Conservation (phyloP, 2,329 filamentous ascomycete species). For the Trichophyton rubrum region DNA sequence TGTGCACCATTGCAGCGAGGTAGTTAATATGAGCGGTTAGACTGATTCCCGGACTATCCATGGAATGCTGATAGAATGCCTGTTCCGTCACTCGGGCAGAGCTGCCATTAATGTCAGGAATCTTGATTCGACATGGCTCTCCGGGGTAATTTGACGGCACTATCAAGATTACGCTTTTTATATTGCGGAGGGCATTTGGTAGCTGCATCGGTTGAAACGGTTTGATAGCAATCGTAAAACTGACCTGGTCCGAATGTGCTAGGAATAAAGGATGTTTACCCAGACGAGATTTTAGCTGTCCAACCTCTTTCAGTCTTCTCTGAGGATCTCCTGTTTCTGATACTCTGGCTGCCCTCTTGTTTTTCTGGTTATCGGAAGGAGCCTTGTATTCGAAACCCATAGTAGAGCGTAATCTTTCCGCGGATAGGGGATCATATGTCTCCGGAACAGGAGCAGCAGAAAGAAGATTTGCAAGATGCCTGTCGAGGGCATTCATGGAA, state of each 20-base stretch:
- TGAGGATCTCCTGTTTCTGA: conserved; percentile 39
- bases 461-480: conserved; percentile 41
- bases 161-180: conserved; percentile 54
- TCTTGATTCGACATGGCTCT: conserved; percentile 51
- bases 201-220: conserved; percentile 50
- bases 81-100: conserved; percentile 53
- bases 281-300: conserved; percentile 43
- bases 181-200: conserved; percentile 46
- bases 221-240: conserved; percentile 59
- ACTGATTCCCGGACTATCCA: conserved; percentile 46
- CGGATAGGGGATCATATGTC: conserved; percentile 11
- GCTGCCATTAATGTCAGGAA: conserved; percentile 49
- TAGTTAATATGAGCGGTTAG: conserved; percentile 66
- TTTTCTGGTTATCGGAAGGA: conserved; percentile 22
- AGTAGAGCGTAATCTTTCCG: neutral
- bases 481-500: conserved; percentile 58
- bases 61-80: conserved; percentile 49
- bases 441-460: conserved; percentile 42
- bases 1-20: conserved; percentile 57
- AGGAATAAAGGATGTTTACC: conserved; percentile 54
- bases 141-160: conserved; percentile 62
- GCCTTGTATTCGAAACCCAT: neutral
- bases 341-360: conserved; percentile 28
- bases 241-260: conserved; percentile 55
- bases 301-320: conserved; percentile 10